phyloP scores from a whole-genome alignment of 2,329 filamentous ascomycete genomes.

The Colletotrichum orchidophilum region DNA sequence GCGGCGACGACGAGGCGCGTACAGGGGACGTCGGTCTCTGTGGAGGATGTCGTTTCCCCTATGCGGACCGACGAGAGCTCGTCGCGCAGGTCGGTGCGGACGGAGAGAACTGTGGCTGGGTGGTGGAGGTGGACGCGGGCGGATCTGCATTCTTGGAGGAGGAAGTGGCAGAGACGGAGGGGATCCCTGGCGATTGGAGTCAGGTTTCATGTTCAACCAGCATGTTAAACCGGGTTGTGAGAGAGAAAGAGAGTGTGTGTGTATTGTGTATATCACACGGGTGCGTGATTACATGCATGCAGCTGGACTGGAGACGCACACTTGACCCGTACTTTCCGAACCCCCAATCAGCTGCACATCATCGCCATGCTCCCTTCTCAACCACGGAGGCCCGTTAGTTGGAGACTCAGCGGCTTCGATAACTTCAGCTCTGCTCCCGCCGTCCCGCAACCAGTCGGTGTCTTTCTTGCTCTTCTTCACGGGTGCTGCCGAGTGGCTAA shows the following conservation, averaged over 20 bases:
- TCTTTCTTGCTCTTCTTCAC: conserved; percentile 52
- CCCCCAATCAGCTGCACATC: conserved; percentile 69
- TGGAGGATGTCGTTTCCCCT: conserved; percentile 51
- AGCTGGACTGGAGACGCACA: conserved; percentile 56
- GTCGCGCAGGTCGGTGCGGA: conserved; percentile 60
- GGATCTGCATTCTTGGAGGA: conserved; percentile 65
- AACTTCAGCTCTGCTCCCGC: conserved; percentile 68
- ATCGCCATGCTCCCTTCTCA: conserved; percentile 64
- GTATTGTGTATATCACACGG: neutral
- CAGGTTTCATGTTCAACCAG: neutral
- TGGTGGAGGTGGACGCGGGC: conserved; percentile 74
- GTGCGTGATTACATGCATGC: neutral
- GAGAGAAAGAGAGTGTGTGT: neutral
- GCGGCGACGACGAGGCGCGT: conserved; percentile 72
- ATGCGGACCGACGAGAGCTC: conserved; percentile 63
- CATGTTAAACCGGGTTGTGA: neutral
- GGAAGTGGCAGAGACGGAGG: conserved; percentile 69
- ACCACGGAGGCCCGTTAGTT: conserved; percentile 62
- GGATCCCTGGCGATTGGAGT: conserved; percentile 66
- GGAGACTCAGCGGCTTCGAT: conserved; percentile 48
- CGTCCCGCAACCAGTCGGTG: conserved; percentile 74
- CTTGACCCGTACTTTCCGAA: conserved; percentile 69
- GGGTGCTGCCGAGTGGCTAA: conserved; percentile 56
- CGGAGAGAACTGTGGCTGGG: conserved; percentile 64
- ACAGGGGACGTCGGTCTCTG: conserved; percentile 66